Evolutionary conservation across 208 protist genomes (phyloP).

Genomic region (Leishmania tropica): DNA sequence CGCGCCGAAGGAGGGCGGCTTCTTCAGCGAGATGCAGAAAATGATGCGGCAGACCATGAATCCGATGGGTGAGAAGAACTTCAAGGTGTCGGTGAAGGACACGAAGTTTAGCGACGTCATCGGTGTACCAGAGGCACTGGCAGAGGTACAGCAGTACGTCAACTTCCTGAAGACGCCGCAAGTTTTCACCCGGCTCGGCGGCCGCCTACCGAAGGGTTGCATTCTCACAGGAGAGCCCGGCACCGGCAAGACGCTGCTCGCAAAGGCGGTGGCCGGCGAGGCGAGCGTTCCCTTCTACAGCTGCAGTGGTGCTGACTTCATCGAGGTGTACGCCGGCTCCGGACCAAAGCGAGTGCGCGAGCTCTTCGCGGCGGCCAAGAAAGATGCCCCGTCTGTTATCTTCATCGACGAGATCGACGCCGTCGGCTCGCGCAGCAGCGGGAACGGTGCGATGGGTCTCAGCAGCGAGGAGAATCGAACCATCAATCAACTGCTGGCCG

Average conservation of each 20-base stretch:
- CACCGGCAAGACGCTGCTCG: constrained; percentile 96
- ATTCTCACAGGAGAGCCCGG: constrained; percentile 96
- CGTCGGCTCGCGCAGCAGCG: constrained; percentile 87
- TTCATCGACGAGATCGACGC: constrained; percentile 99
- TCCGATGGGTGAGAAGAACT: constrained; percentile 68
- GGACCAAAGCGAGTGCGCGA: constrained; percentile 95
- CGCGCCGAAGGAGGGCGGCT: constrained; percentile 27
- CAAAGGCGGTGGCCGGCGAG: constrained; percentile 92
- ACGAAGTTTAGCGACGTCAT: constrained; percentile 88
- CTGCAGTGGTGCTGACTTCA: constrained; percentile 94
- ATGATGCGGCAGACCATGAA: constrained; percentile 74
- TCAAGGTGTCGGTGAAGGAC: constrained; percentile 76
- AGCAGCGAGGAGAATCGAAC: constrained; percentile 90
- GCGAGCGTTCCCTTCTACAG: constrained; percentile 96
- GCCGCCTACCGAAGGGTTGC: constrained; percentile 96
- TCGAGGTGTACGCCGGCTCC: constrained; percentile 98
- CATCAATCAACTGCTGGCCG: constrained; percentile 97
- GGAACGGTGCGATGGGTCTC: constrained; percentile 70
- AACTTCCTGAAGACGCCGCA: constrained; percentile 94
- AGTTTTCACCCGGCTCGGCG: constrained; percentile 95
- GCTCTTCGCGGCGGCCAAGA: constrained; percentile 93
- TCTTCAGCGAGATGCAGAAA: constrained; percentile 58
- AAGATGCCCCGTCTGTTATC: constrained; percentile 95
- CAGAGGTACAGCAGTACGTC: constrained; percentile 96
- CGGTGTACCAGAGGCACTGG: constrained; percentile 94